Base-by-base conservation (phyloP, 805 yeast genomes). In the Wickerhamiella parazyma region DNA sequence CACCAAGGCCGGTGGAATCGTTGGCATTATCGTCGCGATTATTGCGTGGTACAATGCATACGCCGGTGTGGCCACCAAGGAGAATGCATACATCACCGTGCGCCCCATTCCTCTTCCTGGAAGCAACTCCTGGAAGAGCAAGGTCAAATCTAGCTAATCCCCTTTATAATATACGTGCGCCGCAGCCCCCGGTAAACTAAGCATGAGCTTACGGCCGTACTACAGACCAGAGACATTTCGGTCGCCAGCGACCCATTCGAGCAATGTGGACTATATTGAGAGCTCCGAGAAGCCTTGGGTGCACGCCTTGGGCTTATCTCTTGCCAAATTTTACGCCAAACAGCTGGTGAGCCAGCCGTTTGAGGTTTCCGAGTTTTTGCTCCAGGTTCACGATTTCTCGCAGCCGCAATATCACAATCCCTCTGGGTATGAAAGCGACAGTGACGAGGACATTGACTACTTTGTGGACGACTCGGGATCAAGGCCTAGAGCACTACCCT, bases 281-380 rank as follows among this genome's bases (percentile, higher is more conserved):
- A 47, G 42, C 52, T 68, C 49, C 47, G 55, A 65, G 65, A 50
- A 49, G 75, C 76, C 55, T 60, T 81, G 53, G 67, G 67, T 77
- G 4, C 66, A 69, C 42, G 73, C 76, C 33, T 66, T 85, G 47
- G 60, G 76, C 19, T 67, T 71, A 56, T 75, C 80, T 36, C 75
- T 84, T 48, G 54, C 77, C 41, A 74, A 75, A 50, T 79, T 77
- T 50, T 89, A 91, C 63, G 60, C 75, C 44, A 76, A 76, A 47
- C 75, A 78, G 36, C 59, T 85, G 25, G 57, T 82, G 7, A 72
- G 83, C 16, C 96, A 91, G 61, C 97, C 98, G 1, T 78, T 87
- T 60, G 96, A 89, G 52, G 80, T 83, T 14, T 74, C 82, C 4
- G 69, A 89, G 44, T 68, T 84, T 50, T 66, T 87, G 21, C 62